Conservation (phyloP, 306 rosid genomes). For the Ormosia emarginata region DNA sequence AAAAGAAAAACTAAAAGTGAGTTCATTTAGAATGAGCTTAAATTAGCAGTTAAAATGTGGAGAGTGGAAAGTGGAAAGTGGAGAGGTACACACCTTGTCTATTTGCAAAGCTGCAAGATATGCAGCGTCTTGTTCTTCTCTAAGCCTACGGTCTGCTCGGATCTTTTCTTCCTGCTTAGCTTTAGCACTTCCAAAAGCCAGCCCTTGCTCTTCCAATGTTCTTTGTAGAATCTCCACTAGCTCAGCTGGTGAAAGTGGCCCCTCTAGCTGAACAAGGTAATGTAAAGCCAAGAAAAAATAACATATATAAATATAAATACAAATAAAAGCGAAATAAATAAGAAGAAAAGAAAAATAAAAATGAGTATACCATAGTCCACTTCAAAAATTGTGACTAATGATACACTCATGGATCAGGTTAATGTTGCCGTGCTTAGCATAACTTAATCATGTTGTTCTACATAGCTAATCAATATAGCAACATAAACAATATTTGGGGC, state of each 20-base stretch:
- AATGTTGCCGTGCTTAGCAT: not conserved
- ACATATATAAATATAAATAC: too few species aligned
- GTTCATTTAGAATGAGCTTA: not conserved
- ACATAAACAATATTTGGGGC: not conserved
- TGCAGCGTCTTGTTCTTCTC: slow-evolving; percentile 84
- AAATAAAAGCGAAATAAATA: not conserved
- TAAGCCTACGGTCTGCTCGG: slow-evolving; percentile 55
- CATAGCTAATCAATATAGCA: not conserved
- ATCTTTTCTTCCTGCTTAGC: slow-evolving; percentile 52
- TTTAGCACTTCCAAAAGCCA: slow-evolving; percentile 59
- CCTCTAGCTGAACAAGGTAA: slow-evolving; percentile 55
- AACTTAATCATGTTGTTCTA: not conserved
- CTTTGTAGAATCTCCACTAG: slow-evolving; percentile 82
- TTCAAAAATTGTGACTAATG: not conserved
- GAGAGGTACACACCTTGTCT: slow-evolving; percentile 49
- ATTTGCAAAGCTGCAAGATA: slow-evolving; percentile 62
- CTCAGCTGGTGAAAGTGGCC: slow-evolving; percentile 71
- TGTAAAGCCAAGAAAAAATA: too few species aligned
- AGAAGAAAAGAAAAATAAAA: not conserved
- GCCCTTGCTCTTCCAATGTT: slow-evolving; percentile 81
- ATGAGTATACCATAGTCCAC: not conserved
- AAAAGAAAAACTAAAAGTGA: not conserved
- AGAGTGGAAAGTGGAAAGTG: not conserved
- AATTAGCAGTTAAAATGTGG: not conserved
- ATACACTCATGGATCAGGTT: not conserved